Evolutionary conservation across 257 asterid genomes (phyloP).

Genomic region (Nicotiana otophora): DNA sequence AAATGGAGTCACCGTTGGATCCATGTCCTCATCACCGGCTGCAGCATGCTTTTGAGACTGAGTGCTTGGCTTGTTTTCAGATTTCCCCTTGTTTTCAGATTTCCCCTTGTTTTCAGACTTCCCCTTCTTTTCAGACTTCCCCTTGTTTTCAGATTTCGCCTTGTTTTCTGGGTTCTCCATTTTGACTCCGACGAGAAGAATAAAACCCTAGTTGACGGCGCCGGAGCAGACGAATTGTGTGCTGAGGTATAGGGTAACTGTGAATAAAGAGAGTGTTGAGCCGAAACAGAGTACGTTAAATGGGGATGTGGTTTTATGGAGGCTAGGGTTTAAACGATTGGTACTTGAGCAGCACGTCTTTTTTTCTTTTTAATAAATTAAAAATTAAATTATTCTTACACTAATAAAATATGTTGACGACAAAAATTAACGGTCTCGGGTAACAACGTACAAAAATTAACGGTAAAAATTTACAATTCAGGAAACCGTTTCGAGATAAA

Average conservation of each 20-base stretch:
- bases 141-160: not conserved
- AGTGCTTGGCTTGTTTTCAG: constrained; percentile 19
- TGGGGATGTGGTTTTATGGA: not conserved
- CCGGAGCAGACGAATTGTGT: not conserved
- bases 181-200: not conserved
- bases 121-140: not conserved
- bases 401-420: too few species aligned
- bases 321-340: not conserved
- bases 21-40: constrained; percentile 68
- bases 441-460: too few species aligned
- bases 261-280: not conserved
- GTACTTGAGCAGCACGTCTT: too few species aligned
- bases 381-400: too few species aligned
- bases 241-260: too few species aligned
- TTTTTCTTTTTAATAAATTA: too few species aligned
- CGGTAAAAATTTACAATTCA: too few species aligned
- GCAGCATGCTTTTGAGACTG: constrained; percentile 45
- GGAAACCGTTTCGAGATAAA: too few species aligned
- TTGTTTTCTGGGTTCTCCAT: not conserved
- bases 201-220: not conserved
- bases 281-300: not conserved
- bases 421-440: too few species aligned
- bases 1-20: constrained; percentile 48
- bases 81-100: not conserved
- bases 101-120: not conserved